Conservation (phyloP, 768 basidiomycete species). For the Favolaschia claudopus region DNA sequence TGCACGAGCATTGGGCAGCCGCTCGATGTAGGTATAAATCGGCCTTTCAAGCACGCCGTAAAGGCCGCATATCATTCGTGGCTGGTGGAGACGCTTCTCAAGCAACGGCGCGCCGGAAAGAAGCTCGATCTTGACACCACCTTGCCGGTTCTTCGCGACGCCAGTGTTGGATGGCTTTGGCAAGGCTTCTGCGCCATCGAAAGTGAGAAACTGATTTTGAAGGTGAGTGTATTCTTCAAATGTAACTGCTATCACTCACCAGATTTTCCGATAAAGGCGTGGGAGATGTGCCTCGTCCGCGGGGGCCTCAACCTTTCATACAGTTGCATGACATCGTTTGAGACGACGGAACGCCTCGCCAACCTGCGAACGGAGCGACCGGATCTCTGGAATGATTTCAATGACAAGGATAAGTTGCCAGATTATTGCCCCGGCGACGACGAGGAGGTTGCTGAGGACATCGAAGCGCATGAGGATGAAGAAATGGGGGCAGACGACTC, state of each 20-base stretch:
- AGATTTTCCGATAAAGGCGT: slow-evolving; percentile 16
- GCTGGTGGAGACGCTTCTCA: slow-evolving; percentile 6
- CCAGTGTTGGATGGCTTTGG: slow-evolving; percentile 31
- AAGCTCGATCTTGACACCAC: slow-evolving; percentile 26
- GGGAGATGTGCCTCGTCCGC: slow-evolving; percentile 17
- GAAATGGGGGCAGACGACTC: slow-evolving; percentile 6
- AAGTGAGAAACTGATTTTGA: slow-evolving; percentile 27
- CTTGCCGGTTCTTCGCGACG: slow-evolving; percentile 23
- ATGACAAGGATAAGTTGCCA: background rate
- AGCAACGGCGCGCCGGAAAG: background rate
- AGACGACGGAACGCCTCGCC: slow-evolving; percentile 1
- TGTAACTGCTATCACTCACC: background rate
- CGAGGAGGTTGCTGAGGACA: slow-evolving; percentile 6
- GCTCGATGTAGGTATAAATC: slow-evolving; percentile 37
- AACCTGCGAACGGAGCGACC: background rate
- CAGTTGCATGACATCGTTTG: slow-evolving; percentile 20
- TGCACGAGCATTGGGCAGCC: slow-evolving; percentile 32
- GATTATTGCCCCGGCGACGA: slow-evolving; percentile 1
- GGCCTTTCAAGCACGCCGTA: slow-evolving; percentile 23
- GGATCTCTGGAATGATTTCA: background rate
- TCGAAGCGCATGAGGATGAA: background rate
- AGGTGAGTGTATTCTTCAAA: slow-evolving; percentile 19
- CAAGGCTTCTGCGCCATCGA: slow-evolving; percentile 29
- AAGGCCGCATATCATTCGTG: slow-evolving; percentile 9
- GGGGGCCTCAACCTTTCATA: slow-evolving; percentile 29